Conservation (phyloP, 2,329 filamentous ascomycete species). For the Magnaporthales sp. region DNA sequence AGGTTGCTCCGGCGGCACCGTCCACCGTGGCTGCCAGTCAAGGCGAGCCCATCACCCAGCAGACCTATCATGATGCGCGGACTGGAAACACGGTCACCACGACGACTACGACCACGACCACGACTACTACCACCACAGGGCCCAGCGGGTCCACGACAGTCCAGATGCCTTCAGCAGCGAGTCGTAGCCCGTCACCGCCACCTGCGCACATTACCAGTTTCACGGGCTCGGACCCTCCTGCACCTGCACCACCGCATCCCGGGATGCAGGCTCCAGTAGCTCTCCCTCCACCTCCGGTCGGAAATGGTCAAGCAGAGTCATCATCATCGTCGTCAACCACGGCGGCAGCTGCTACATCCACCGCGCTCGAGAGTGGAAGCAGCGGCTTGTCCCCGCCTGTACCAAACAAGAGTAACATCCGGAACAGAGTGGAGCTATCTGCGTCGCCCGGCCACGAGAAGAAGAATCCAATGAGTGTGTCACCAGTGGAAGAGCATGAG, state of each 20-base stretch:
- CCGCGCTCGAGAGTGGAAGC: too few species aligned
- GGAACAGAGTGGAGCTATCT: conserved; percentile 4
- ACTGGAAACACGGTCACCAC: conserved; percentile 4
- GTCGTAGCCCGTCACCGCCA: not conserved
- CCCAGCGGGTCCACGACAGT: conserved; percentile 5
- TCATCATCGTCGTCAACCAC: not conserved
- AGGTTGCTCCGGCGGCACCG: not conserved
- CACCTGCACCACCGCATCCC: not conserved
- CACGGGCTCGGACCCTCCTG: not conserved
- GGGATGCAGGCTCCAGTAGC: not conserved
- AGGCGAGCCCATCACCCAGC: not conserved
- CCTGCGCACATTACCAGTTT: not conserved
- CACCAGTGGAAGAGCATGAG: not conserved
- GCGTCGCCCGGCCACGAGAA: conserved; percentile 3
- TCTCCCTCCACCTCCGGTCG: not conserved
- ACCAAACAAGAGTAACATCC: conserved; percentile 1
- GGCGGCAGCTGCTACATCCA: not conserved
- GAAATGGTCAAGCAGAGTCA: not conserved
- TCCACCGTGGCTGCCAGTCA: not conserved
- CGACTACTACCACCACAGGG: not conserved
- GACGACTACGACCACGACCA: conserved; percentile 1
- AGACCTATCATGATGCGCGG: conserved; percentile 1
- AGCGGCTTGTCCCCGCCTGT: not conserved
- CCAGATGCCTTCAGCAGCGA: not conserved
- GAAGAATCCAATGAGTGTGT: conserved; percentile 1